phyloP scores from a whole-genome alignment of 169 alveolate genomes.

The Plasmodium falciparum region DNA sequence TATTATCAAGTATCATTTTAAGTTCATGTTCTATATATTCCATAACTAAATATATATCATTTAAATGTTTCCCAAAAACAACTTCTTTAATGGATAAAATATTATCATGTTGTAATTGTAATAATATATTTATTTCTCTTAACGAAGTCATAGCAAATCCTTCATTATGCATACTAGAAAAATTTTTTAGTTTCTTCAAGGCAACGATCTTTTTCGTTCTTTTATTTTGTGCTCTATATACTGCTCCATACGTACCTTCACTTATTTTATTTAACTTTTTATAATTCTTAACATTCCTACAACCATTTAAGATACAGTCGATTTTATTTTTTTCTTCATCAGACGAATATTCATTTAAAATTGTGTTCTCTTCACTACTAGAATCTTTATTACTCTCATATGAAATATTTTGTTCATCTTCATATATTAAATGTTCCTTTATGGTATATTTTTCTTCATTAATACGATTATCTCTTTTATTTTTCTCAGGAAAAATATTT shows the following conservation, averaged over 20 bases:
- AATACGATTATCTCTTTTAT: neutral
- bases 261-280: slow-evolving; percentile 93
- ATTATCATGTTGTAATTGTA: slow-evolving; percentile 94
- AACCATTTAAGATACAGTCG: slow-evolving; percentile 47
- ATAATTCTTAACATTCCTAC: slow-evolving; percentile 86
- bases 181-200: slow-evolving; percentile 91
- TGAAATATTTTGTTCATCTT: neutral
- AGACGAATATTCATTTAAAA: slow-evolving; percentile 4
- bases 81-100: slow-evolving; percentile 94
- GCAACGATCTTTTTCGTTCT: slow-evolving; percentile 94
- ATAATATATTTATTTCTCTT: slow-evolving; percentile 95
- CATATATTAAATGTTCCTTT: neutral
- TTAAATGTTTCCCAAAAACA: slow-evolving; percentile 87
- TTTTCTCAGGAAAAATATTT: neutral
- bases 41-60: slow-evolving; percentile 92
- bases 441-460: neutral
- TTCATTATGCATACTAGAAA: slow-evolving; percentile 91
- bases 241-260: slow-evolving; percentile 97
- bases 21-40: slow-evolving; percentile 98
- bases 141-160: slow-evolving; percentile 96
- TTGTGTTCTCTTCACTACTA: slow-evolving; percentile 7
- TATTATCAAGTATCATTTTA: slow-evolving; percentile 92
- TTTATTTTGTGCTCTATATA: slow-evolving; percentile 93
- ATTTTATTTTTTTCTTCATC: slow-evolving; percentile 32
- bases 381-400: slow-evolving; percentile 7